Evolutionary conservation across 306 rosid species (phyloP), one percentile per base, ranked within the genome.

Genomic region (Gynostemma pentaphyllum): DNA sequence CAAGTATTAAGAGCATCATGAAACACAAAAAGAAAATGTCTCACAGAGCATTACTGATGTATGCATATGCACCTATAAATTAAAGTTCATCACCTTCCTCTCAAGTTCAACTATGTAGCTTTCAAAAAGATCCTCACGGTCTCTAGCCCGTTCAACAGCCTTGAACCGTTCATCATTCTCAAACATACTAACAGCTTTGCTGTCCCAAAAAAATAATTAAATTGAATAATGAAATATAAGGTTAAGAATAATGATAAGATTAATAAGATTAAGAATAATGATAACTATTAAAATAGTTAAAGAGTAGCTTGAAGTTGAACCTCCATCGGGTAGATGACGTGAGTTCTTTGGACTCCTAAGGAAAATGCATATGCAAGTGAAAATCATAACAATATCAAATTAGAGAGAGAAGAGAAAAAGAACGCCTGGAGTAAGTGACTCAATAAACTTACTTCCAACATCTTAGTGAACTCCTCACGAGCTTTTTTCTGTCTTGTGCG

Each of bases 51-150:
- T 16, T 61, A 40, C 32, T 60, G 23, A 39, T 13, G 7, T 48
- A 56, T 45, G 34, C 41, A 62, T 10, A 30, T 36, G 23, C 22
- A 75, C 16, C n/a, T 2, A 8, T 72, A 14, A 67, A 12, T 6
- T 48, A 49, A 66, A 6, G 9, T 2, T 18, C 44, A 46, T 16
- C 80, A 87, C 99, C 97, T 88, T 94, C 79, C 95, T 82, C 82
- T 82, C 95, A 50, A 94, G 95, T 78, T 94, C 99, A 71, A 88
- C 95, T 81, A 86, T 79, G 87, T 88, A 88, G 83, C 95, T 86
- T 76, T 94, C 99, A 65, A 75, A 94, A 69, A 94, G 90, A 82
- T 94, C 99, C 82, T 88, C 97, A 46, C 85, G 80, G 45, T 94
- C 97, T 79, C 95, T 84, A 44, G 77, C 72, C 66, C 87, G 74